phyloP scores from a whole-genome alignment of 208 protist species.

The Zelonia costaricensis region DNA sequence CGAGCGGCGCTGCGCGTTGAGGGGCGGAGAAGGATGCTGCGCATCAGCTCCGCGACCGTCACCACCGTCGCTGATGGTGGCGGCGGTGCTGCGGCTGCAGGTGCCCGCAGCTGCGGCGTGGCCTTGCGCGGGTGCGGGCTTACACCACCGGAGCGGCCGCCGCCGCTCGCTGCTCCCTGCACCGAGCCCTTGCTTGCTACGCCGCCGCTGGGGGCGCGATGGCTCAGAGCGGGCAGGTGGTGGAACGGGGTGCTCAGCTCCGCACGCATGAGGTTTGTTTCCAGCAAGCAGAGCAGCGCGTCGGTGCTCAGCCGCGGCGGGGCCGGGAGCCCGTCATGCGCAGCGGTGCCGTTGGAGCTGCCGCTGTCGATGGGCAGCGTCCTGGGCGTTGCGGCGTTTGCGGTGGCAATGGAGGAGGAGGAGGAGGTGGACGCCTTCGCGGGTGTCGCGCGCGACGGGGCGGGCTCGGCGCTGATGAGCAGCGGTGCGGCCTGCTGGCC shows the following conservation, averaged over 20 bases:
- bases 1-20: conserved; percentile 5
- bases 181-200: too few species aligned
- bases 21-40: neutral
- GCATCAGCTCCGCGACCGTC: neutral
- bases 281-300: conserved; percentile 8
- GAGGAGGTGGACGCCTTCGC: too few species aligned
- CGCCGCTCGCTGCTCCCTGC: too few species aligned
- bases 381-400: too few species aligned
- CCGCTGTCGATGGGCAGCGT: neutral
- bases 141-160: too few species aligned
- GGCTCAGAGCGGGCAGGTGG: neutral
- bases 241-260: conserved; percentile 7
- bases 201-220: too few species aligned
- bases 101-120: too few species aligned
- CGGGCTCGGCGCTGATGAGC: conserved; percentile 12
- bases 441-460: neutral
- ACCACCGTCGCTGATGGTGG: neutral
- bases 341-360: neutral
- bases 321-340: neutral
- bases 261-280: conserved; percentile 9
- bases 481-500: conserved; percentile 3
- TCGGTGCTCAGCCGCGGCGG: conserved; percentile 6
- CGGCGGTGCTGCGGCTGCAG: too few species aligned
- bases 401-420: too few species aligned
- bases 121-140: neutral